Conservation (phyloP, 2,329 filamentous ascomycete species). For the Colletotrichum horii region DNA sequence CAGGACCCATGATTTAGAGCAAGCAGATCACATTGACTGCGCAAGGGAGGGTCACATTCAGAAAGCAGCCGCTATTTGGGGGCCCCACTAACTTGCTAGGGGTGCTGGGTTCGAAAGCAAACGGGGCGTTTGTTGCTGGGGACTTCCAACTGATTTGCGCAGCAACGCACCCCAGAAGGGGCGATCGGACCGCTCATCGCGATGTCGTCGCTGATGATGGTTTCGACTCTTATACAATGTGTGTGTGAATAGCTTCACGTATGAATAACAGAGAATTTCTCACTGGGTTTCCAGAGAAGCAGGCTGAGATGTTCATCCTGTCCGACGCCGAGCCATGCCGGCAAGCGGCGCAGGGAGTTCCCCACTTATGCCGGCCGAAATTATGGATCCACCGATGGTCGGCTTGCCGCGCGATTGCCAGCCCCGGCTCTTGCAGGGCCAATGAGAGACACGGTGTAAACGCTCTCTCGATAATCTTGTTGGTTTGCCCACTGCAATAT, state of each 20-base stretch:
- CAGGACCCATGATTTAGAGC: too few species aligned
- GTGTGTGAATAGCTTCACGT: not conserved
- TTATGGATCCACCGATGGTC: not conserved
- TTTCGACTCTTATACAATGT: not conserved
- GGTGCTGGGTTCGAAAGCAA: not conserved
- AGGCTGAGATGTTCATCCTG: not conserved
- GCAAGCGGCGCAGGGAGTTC: not conserved
- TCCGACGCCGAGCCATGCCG: not conserved
- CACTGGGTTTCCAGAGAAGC: not conserved
- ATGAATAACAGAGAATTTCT: not conserved
- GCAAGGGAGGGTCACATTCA: not conserved
- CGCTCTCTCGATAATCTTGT: not conserved
- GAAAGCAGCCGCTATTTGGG: not conserved
- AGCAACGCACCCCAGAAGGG: too few species aligned
- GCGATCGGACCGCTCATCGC: too few species aligned
- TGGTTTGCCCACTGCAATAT: not conserved
- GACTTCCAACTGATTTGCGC: not conserved
- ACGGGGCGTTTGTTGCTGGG: not conserved
- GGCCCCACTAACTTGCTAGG: not conserved
- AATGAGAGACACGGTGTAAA: not conserved
- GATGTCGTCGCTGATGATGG: too few species aligned
- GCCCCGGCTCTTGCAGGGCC: not conserved
- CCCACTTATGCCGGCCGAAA: not conserved
- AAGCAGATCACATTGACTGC: not conserved
- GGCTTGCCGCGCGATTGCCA: not conserved